Base-by-base conservation (phyloP, 2,329 filamentous ascomycete genomes). In the Paracorniculantispora psalliotae region DNA sequence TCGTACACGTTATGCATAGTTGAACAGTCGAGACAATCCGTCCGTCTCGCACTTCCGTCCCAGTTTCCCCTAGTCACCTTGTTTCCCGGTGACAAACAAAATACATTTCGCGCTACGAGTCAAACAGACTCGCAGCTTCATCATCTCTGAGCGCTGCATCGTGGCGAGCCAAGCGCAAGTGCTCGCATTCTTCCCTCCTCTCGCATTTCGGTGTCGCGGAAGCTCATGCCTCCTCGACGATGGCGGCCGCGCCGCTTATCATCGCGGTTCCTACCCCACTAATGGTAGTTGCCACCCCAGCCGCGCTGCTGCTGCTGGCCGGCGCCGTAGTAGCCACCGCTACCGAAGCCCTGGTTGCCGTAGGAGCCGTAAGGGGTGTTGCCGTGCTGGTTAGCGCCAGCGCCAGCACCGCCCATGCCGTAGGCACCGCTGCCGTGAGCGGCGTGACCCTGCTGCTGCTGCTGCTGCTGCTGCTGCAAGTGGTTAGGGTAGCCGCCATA, bases 241-340 rank as follows among this genome's bases (percentile, higher is more conserved):
- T 44, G 43, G 39, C 54, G 59, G 37, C 23, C 17, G 43, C 59
- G 59, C 41, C 59, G 59, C 44, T 47, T 57, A n/a, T 47, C 54
- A 48, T 67, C 67, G 63, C 67, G 66, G 65, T 64, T 61, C 62
- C 67, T 69, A 72, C 70, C 69, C 67, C 66, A 66, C 71, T 79
- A 77, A 65, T 81, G 76, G 76, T 85, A 85, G 77, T 85, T 85
- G 65, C 77, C 78, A 65, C 82, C 82, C 82, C 82, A 85, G 67
- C 82, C 77, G 62, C 78, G 78, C 67, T 77, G 77, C 66, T 76
- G 74, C 52, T 72, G 69, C 62, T 70, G 66, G 61, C 66, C 65
- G 44, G 72, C 73, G 59, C 66, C 69, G 59, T 74, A 75, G 68
- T 81, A 81, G 72, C 79, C 80, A 63, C 72, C 76, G 61, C 74